A percentile compares a stretch with the other conserved stretches of the same genome.
Conservation (phyloP, 768 basidiomycete genomes). For the Lentinula sp. region DNA sequence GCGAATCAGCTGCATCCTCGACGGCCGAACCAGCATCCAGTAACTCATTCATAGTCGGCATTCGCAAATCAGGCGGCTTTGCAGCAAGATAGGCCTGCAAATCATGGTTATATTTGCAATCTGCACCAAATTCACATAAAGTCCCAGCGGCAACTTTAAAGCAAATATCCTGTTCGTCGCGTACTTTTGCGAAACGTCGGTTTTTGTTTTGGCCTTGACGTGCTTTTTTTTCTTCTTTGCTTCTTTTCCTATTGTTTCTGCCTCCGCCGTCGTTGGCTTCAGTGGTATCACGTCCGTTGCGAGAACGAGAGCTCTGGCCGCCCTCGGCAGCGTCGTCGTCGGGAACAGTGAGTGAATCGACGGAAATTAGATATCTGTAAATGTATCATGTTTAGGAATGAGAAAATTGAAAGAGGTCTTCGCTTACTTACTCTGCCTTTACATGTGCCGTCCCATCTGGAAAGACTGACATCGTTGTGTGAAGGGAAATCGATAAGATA, state of each 20-base stretch:
- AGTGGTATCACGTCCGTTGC: conserved; percentile 16
- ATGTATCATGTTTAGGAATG: not conserved
- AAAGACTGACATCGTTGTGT: not conserved
- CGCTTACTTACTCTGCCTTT: conserved; percentile 41
- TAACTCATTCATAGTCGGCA: conserved; percentile 41
- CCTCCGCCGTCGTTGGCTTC: conserved; percentile 18
- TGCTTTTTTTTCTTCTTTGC: conserved; percentile 67
- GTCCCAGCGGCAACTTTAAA: conserved; percentile 69
- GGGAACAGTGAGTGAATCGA: conserved; percentile 18
- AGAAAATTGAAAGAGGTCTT: not conserved
- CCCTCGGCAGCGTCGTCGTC: conserved; percentile 68
- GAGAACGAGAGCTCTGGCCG: conserved; percentile 22
- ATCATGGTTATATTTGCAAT: conserved; percentile 75
- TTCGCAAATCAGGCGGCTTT: conserved; percentile 69
- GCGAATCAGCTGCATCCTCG: conserved; percentile 31
- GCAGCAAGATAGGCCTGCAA: conserved; percentile 66
- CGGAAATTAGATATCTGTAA: conserved; percentile 33
- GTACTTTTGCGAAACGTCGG: conserved; percentile 67
- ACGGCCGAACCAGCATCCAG: conserved; percentile 43
- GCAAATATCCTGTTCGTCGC: conserved; percentile 81
- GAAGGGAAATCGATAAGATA: not conserved
- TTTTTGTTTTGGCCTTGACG: conserved; percentile 81
- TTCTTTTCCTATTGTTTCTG: conserved; percentile 29
- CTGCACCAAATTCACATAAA: conserved; percentile 63
- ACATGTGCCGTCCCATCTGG: conserved; percentile 46